Base-by-base conservation (phyloP, 805 yeast species). In the Spencermartinsiella europaea region DNA sequence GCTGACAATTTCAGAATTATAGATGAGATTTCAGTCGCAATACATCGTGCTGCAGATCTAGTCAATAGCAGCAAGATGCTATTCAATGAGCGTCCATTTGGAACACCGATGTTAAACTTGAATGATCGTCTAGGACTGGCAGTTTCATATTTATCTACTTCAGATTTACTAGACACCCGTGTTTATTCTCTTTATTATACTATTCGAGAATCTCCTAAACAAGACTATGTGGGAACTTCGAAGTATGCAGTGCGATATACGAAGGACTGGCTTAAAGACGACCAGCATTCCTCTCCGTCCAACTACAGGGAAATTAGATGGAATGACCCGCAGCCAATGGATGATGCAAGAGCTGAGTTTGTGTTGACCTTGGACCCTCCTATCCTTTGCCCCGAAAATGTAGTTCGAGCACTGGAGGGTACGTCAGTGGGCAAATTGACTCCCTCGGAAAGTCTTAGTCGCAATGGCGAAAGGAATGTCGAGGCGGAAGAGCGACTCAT, bases 291-390 rank as follows among this genome's bases (percentile, higher is more conserved):
- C 12, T 25, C 31, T 7, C 31, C 31, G 31, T 25, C 31, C 12
- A 25, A 25, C 31, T 25, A 25, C 12, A 25, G 31, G 12, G 31
- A 25, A 25, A 25, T 25, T 7, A 3, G 21, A 14, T 51, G 56
- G 60, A 40, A 38, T 34, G 49, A 45, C 20, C 42, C 51, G 1
- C 48, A 42, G 27, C 39, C 47, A 27, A 16, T 50, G 41, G 40
- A 44, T 17, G 66, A 62, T 33, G 51, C 59, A 3, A 44, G 59
- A 1, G 64, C 69, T 0, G 64, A 63, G 44, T 56, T 64, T 19
- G 63, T 59, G 1, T 48, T 67, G 8, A 40, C 51, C 15, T 60
- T 68, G 4, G 63, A 56, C 31, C 71, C 72, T 5, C 69, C 71
- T 0, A 62, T 68, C 19, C n/a, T n/a, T 5, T 15, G 16, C 19